Base-by-base conservation (phyloP, 2,329 filamentous ascomycete genomes). In the Colletotrichum sidae region DNA sequence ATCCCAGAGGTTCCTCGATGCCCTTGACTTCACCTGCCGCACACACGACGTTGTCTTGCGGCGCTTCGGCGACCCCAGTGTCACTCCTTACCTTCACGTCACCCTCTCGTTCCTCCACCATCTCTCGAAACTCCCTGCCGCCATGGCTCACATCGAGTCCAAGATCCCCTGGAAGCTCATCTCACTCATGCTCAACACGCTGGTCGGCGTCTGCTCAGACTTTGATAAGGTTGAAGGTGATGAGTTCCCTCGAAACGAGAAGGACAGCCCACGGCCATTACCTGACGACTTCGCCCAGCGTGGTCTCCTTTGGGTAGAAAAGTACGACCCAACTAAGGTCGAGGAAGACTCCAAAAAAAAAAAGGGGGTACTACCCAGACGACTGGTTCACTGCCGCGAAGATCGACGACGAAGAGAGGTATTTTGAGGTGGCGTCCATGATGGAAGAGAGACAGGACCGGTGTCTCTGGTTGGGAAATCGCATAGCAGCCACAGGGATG, bases 281-380 rank as follows among this genome's bases (percentile, higher is more conserved):
- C 89, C 90, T 0, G 91, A 93, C 53, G 91, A 94, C 66, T 92
- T 87, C 69, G 82, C 86, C 0, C 83, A 92, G 60, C 82, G 89
- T 1, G 91, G 91, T 0, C 77, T 92, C 1, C 73, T 88, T 2
- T 92, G 88, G 79, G 79, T 84, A 0, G 81, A 87, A 2, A 79
- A 80, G 10, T 90, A 90, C 60, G 15, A 15, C 15, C 15, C 1
- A 15, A 15, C 15, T 15, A 15, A 15, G 15, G 15, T 15, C 15
- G 15, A 15, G 15, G 15, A 15, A 15, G 15, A 15, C 15, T 15
- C 15, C 15, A 15, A 15, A 15, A 15, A 15, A 1, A 15, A 15
- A n/a, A n/a, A n/a, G n/a, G 15, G 15, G 15, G 15, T 15, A 15
- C 15, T 89, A 86, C 57, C 88, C 89, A 0, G 60, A 75, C 0